A percentile compares a stretch with the other conserved stretches of the same genome.
Conservation (phyloP, 768 basidiomycete genomes). For the Termitomyces sp. region DNA sequence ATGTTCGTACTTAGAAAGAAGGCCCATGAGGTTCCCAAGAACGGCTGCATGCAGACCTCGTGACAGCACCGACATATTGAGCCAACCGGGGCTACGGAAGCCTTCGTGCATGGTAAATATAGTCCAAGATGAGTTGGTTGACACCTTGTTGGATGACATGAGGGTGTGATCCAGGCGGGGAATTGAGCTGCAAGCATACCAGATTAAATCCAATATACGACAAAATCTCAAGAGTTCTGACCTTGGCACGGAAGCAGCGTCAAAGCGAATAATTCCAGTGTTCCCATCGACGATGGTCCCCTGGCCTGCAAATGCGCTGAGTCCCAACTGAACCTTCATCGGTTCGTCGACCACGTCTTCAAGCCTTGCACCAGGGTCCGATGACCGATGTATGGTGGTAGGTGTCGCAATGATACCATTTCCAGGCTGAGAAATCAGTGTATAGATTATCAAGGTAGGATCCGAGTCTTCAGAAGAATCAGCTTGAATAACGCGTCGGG, state of each 20-base stretch:
- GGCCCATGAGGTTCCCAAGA: not conserved
- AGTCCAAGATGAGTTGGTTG: conserved; percentile 21
- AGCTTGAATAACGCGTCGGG: conserved; percentile 7
- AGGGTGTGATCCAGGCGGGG: not conserved
- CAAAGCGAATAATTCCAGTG: conserved; percentile 15
- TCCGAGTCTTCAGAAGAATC: conserved; percentile 7
- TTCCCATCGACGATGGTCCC: conserved; percentile 10
- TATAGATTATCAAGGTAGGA: not conserved
- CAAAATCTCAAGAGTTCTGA: too few relatives aligned
- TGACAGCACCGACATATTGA: conserved; percentile 23
- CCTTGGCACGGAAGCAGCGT: conserved; percentile 14
- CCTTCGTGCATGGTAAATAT: conserved; percentile 31
- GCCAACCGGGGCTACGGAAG: conserved; percentile 22
- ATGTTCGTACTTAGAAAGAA: conserved; percentile 8
- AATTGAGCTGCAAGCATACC: not conserved
- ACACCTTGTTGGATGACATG: not conserved
- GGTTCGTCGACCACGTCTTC: not conserved
- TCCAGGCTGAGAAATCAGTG: conserved; percentile 1
- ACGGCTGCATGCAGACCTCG: conserved; percentile 19
- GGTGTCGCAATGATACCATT: not conserved
- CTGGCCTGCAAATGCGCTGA: not conserved
- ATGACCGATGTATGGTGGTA: not conserved
- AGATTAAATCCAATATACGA: too few relatives aligned
- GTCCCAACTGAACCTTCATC: not conserved
- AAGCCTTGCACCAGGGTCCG: not conserved